phyloP scores from a whole-genome alignment of 1,284 basidiomycete genomes.

The Ustilago xerochloae region DNA sequence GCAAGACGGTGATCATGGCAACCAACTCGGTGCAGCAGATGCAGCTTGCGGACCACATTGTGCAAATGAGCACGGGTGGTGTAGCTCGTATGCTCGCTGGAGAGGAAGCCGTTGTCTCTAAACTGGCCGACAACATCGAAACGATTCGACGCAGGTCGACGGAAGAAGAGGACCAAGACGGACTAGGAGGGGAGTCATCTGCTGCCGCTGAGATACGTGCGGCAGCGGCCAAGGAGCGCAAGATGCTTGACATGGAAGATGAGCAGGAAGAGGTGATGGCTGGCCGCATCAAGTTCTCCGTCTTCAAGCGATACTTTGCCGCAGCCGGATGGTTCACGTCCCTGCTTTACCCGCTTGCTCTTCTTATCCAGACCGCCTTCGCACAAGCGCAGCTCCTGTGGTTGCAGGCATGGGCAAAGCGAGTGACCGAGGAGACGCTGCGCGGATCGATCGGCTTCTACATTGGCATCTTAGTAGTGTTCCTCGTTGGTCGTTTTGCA shows the following conservation, averaged over 20 bases:
- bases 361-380: background rate
- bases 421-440: constrained; percentile 2
- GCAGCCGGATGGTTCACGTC: constrained; percentile 4
- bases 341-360: constrained; percentile 1
- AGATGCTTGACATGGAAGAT: constrained; percentile 8
- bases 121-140: constrained; percentile 7
- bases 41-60: too few species aligned
- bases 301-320: constrained; percentile 11
- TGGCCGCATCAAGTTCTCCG: constrained; percentile 4
- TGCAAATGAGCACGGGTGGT: too few species aligned
- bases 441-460: constrained; percentile 7
- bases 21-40: constrained; percentile 33
- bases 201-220: constrained; percentile 4
- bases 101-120: background rate
- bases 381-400: constrained; percentile 15
- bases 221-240: constrained; percentile 9
- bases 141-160: constrained; percentile 8
- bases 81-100: too few species aligned
- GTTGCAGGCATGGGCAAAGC: constrained; percentile 14
- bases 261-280: constrained; percentile 16
- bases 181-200: constrained; percentile 1
- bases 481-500: too few species aligned
- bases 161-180: background rate
- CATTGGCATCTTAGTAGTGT: constrained; percentile 1
- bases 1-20: constrained; percentile 42